phyloP scores from a whole-genome alignment of 345 rosid genomes.

The Hypericum androsaemum region DNA sequence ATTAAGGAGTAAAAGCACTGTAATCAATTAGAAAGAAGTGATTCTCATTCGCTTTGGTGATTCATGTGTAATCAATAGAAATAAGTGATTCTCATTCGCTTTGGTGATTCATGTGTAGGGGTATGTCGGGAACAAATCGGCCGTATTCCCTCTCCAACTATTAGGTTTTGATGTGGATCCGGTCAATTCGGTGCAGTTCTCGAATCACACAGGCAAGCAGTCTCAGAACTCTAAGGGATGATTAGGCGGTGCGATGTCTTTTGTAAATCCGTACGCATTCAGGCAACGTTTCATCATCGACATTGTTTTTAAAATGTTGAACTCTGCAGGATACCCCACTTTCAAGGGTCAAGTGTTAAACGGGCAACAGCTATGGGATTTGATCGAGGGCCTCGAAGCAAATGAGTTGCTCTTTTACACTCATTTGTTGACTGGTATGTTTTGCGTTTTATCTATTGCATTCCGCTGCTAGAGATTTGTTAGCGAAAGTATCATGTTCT shows the following conservation, averaged over 20 bases:
- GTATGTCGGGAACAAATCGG: constrained; percentile 58
- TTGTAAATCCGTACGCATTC: too few relatives aligned
- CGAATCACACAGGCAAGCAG: constrained; percentile 89
- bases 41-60: too few relatives aligned
- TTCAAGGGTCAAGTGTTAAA: constrained; percentile 92
- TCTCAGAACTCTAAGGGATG: constrained; percentile 30
- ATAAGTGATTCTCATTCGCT: background rate
- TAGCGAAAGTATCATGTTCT: too few relatives aligned
- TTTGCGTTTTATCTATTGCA: too few relatives aligned
- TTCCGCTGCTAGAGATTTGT: too few relatives aligned
- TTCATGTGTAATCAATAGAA: too few relatives aligned
- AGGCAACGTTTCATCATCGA: constrained; percentile 12
- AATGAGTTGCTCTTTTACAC: constrained; percentile 75
- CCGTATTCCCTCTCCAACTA: constrained; percentile 89
- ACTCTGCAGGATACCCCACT: constrained; percentile 74
- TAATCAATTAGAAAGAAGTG: too few relatives aligned
- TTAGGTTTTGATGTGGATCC: constrained; percentile 97
- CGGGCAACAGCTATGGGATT: constrained; percentile 75
- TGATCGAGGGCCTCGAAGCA: constrained; percentile 86
- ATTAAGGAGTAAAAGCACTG: too few relatives aligned
- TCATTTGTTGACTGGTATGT: constrained; percentile 44
- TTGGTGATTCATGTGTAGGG: background rate
- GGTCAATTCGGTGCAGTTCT: constrained; percentile 97
- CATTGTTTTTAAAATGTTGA: constrained; percentile 12
- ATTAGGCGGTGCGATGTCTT: constrained; percentile 24